These are phyloP conservation scores for Salicornia ramosissima DNA, from an alignment of 148 eudicot genomes.

Conservation along the genomic window DNA sequence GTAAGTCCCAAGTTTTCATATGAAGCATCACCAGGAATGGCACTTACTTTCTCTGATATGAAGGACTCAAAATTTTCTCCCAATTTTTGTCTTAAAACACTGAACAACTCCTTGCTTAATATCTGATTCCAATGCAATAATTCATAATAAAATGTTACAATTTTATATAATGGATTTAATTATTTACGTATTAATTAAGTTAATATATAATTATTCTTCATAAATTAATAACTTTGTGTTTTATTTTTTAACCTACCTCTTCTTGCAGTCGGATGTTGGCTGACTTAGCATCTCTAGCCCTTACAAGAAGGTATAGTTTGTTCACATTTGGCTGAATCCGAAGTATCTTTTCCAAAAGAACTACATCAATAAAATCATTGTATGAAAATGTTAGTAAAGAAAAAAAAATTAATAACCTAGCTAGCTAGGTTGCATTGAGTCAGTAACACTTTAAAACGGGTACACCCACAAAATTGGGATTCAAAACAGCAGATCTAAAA, in stretches of 20 bases:
- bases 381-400: too few species aligned
- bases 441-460: too few species aligned
- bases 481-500: too few species aligned
- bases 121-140: slow-evolving; percentile 13
- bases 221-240: too few species aligned
- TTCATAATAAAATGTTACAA: background rate
- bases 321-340: slow-evolving; percentile 15
- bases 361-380: too few species aligned
- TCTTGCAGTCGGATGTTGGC: background rate
- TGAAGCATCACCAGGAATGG: slow-evolving; percentile 20
- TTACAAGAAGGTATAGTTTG: slow-evolving; percentile 10
- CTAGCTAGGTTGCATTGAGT: too few species aligned
- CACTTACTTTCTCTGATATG: slow-evolving; percentile 18
- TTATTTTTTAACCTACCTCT: slow-evolving; percentile 2
- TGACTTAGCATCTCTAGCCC: background rate
- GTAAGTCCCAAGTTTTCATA: slow-evolving; percentile 12
- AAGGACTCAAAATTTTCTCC: slow-evolving; percentile 17
- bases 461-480: too few species aligned
- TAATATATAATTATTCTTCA: too few species aligned
- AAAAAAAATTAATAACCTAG: too few species aligned
- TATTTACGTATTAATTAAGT: too few species aligned
- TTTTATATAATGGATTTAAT: too few species aligned
- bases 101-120: slow-evolving; percentile 28
- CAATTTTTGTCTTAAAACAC: slow-evolving; percentile 3
- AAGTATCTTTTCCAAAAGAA: slow-evolving; percentile 13